Conservation (phyloP, 192 early-diverging fungal species). For the Allomyces arbusculus region DNA sequence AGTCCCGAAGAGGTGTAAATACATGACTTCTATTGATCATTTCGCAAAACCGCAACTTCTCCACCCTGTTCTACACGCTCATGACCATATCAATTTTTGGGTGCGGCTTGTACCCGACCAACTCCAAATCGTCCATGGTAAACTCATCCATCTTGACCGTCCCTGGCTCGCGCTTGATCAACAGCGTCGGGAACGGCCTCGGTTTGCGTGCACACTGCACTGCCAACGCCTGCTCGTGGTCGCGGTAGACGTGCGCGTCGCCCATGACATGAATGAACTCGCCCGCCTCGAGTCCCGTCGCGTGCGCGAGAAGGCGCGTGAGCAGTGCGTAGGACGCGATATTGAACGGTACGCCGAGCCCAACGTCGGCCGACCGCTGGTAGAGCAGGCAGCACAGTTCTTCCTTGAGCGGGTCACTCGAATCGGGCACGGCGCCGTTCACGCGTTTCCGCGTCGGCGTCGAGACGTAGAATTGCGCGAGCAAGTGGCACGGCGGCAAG, state of each 20-base stretch:
- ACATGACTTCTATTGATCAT: too few species aligned
- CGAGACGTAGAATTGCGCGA: slow-evolving; percentile 6
- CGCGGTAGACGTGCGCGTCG: slow-evolving; percentile 82
- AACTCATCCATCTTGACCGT: slow-evolving; percentile 43
- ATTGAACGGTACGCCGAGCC: slow-evolving; percentile 94
- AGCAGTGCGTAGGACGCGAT: slow-evolving; percentile 90
- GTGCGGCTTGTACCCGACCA: slow-evolving; percentile 70
- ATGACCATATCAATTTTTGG: slow-evolving; percentile 81
- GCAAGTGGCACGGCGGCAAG: slow-evolving; percentile 4
- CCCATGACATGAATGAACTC: slow-evolving; percentile 85
- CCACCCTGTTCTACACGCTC: slow-evolving; percentile 43
- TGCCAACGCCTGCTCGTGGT: slow-evolving; percentile 73
- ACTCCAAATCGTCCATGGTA: slow-evolving; percentile 50
- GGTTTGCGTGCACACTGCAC: slow-evolving; percentile 59
- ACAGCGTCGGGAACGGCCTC: slow-evolving; percentile 57
- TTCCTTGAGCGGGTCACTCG: slow-evolving; percentile 16
- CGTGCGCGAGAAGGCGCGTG: slow-evolving; percentile 72
- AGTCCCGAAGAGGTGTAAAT: too few species aligned
- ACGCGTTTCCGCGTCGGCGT: too few species aligned
- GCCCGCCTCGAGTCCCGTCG: slow-evolving; percentile 59
- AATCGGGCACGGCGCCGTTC: background rate
- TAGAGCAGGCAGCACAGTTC: slow-evolving; percentile 81
- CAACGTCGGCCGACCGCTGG: slow-evolving; percentile 88
- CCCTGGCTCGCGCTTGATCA: slow-evolving; percentile 28
- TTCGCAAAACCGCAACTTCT: too few species aligned